These are phyloP conservation scores for Tolypocladium nubicola DNA, from an alignment of 2,329 filamentous ascomycete species.

Conservation along the genomic window DNA sequence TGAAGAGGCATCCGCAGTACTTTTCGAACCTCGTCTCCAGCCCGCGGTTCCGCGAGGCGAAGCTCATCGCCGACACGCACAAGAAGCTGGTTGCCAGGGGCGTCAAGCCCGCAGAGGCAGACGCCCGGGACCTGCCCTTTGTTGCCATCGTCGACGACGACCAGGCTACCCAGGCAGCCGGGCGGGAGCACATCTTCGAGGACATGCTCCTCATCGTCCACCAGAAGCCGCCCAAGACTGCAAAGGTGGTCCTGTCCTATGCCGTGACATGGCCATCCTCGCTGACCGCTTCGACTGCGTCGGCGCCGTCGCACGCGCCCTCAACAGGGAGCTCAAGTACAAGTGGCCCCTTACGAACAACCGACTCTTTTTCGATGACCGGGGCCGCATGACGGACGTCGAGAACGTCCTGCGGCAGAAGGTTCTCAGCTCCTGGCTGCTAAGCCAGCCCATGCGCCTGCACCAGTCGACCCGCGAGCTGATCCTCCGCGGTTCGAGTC, in stretches of 20 bases:
- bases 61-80: slow-evolving; percentile 40
- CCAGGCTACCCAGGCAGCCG: slow-evolving; percentile 49
- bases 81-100: slow-evolving; percentile 35
- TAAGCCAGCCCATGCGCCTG: slow-evolving; percentile 52
- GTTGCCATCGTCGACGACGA: slow-evolving; percentile 59
- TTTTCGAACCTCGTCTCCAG: slow-evolving; percentile 58
- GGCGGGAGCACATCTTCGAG: slow-evolving; percentile 50
- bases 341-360: slow-evolving; percentile 41
- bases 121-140: slow-evolving; percentile 45
- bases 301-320: slow-evolving; percentile 39
- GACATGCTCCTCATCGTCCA: slow-evolving; percentile 62
- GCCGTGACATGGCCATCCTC: slow-evolving; percentile 56
- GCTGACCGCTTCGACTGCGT: slow-evolving; percentile 65
- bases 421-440: slow-evolving; percentile 53
- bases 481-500: slow-evolving; percentile 52
- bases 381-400: slow-evolving; percentile 28
- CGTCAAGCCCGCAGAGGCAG: slow-evolving; percentile 36
- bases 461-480: slow-evolving; percentile 53
- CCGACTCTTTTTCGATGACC: slow-evolving; percentile 22
- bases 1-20: slow-evolving; percentile 56
- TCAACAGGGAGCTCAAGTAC: slow-evolving; percentile 38
- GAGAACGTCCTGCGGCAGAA: slow-evolving; percentile 63
- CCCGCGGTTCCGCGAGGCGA: slow-evolving; percentile 52
- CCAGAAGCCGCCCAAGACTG: slow-evolving; percentile 29
- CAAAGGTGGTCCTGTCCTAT: slow-evolving; percentile 43